A percentile compares a stretch with the other conserved stretches of the same genome.
Evolutionary conservation across 768 basidiomycete genomes (phyloP).

Genomic region (Pulveroboletus sp.): DNA sequence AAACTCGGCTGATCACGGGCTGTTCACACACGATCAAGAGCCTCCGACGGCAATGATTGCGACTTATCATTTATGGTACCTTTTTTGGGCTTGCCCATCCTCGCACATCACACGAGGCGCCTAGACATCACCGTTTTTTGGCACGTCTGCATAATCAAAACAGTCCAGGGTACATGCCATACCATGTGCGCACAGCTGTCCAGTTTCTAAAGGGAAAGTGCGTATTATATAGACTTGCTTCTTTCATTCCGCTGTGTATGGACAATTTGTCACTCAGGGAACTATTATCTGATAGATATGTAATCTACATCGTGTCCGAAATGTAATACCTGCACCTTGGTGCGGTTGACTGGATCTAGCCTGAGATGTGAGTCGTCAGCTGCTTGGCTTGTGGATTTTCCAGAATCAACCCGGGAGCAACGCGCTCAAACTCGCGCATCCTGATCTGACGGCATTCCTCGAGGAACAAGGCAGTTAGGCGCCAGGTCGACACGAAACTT

Average conservation of each 20-base stretch:
- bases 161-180: constrained; percentile 10
- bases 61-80: constrained; percentile 6
- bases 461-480: constrained; percentile 3
- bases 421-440: constrained; percentile 1
- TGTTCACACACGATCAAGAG: constrained; percentile 5
- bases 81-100: not conserved
- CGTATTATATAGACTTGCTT: constrained; percentile 10
- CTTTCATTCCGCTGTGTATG: constrained; percentile 23
- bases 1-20: constrained; percentile 18
- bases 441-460: constrained; percentile 1
- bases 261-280: constrained; percentile 23
- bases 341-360: not conserved
- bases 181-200: constrained; percentile 1
- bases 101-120: constrained; percentile 7
- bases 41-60: constrained; percentile 17
- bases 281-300: constrained; percentile 26
- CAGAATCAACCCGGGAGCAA: not conserved
- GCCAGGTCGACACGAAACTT: too few species aligned
- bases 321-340: constrained; percentile 4
- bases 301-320: constrained; percentile 22
- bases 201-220: constrained; percentile 5
- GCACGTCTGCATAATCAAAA: constrained; percentile 6
- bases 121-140: constrained; percentile 6
- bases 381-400: too few species aligned
- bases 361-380: not conserved